Conservation (phyloP, 1,284 basidiomycete genomes). For the Rhodotorula sp. region DNA sequence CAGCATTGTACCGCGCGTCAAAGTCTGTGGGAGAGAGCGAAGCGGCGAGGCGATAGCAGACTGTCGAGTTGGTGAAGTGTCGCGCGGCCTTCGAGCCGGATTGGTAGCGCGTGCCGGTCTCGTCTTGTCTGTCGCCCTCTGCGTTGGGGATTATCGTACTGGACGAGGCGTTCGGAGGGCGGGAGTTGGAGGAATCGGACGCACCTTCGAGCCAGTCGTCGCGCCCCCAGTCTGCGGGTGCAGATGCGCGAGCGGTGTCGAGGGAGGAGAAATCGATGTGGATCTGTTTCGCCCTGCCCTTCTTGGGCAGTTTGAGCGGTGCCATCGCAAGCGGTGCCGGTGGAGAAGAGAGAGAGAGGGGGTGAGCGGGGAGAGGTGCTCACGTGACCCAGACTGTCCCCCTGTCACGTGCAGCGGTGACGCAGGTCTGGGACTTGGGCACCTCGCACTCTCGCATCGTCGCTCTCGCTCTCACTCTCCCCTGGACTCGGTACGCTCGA, state of each 20-base stretch:
- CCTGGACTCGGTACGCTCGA: background rate
- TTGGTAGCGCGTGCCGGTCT: conserved; percentile 36
- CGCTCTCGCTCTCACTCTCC: background rate
- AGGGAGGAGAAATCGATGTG: conserved; percentile 25
- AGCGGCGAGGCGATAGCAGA: conserved; percentile 23
- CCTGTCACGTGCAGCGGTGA: background rate
- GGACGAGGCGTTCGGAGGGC: background rate
- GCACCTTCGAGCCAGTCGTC: conserved; percentile 33
- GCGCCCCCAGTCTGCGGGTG: conserved; percentile 2
- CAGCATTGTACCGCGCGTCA: conserved; percentile 36
- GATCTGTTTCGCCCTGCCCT: conserved; percentile 20
- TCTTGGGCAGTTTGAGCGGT: conserved; percentile 22
- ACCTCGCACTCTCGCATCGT: background rate
- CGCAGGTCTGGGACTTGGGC: background rate
- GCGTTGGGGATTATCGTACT: background rate
- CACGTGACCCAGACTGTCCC: too few relatives aligned
- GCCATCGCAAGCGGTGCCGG: background rate
- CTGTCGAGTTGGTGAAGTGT: conserved; percentile 26
- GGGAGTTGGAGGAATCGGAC: background rate
- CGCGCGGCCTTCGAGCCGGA: conserved; percentile 25
- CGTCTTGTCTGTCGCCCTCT: conserved; percentile 36
- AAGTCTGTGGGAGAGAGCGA: conserved; percentile 15
- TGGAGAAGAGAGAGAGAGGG: background rate
- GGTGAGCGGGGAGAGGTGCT: too few relatives aligned
- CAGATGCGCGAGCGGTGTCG: conserved; percentile 20